Conservation (phyloP, 2,329 filamentous ascomycete genomes). For the Elsinoe arachidis region DNA sequence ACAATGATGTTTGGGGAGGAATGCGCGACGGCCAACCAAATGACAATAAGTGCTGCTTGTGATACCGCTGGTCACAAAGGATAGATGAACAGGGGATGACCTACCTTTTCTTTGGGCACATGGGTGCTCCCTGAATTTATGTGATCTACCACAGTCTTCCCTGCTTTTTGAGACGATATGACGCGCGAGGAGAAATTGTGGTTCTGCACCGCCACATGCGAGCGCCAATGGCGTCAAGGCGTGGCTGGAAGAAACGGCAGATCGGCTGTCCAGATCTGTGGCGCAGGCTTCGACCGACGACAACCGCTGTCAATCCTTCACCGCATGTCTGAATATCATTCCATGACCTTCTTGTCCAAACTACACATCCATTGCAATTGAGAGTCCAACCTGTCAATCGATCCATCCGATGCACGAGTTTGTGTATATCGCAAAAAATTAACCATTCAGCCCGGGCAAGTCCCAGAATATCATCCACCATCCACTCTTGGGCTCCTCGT, state of each 20-base stretch:
- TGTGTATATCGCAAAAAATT: too few species aligned
- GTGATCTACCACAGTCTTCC: slow-evolving; percentile 4
- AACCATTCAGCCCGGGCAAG: too few species aligned
- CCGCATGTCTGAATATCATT: too few species aligned
- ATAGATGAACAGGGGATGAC: background rate
- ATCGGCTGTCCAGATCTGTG: background rate
- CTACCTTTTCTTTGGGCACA: background rate
- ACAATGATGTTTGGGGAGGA: background rate
- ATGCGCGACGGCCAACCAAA: slow-evolving; percentile 6
- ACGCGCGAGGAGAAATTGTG: slow-evolving; percentile 8
- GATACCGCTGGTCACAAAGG: background rate
- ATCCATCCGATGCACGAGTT: too few species aligned
- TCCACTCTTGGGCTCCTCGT: background rate
- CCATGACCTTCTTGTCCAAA: too few species aligned
- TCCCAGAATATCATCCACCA: background rate
- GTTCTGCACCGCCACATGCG: background rate
- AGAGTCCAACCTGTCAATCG: too few species aligned
- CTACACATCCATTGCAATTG: too few species aligned
- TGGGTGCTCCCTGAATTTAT: slow-evolving; percentile 2
- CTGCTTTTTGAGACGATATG: slow-evolving; percentile 11
- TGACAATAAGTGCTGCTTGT: background rate
- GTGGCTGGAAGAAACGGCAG: background rate
- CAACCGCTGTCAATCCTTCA: background rate
- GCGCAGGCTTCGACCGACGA: background rate
- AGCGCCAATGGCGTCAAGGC: slow-evolving; percentile 16